phyloP scores from a whole-genome alignment of 768 basidiomycete species.

The Naganishia onofrii region DNA sequence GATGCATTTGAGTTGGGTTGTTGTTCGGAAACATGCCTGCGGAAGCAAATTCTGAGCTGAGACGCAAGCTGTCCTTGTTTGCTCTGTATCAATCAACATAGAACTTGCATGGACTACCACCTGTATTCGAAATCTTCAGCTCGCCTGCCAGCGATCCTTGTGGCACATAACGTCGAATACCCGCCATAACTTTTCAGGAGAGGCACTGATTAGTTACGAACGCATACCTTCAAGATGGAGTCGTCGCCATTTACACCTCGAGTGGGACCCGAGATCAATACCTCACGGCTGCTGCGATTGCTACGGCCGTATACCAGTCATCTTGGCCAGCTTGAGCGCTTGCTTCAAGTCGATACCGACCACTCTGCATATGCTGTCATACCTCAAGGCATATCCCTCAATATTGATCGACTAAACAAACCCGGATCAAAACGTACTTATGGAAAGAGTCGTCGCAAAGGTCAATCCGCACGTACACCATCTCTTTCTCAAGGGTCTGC shows the following conservation, averaged over 20 bases:
- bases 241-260: constrained; percentile 6
- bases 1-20: background rate
- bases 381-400: constrained; percentile 13
- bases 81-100: background rate
- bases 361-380: constrained; percentile 6
- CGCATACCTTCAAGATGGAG: background rate
- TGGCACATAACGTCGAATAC: background rate
- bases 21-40: background rate
- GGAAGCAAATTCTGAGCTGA: background rate
- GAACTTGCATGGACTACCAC: background rate
- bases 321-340: background rate
- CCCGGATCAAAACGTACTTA: constrained; percentile 12
- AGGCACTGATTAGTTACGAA: background rate
- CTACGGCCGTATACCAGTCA: constrained; percentile 22
- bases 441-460: constrained; percentile 4
- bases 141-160: background rate
- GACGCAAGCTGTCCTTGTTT: background rate
- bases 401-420: background rate
- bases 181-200: background rate
- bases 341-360: background rate
- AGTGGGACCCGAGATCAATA: constrained; percentile 19
- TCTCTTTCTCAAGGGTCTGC: background rate
- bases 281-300: constrained; percentile 13
- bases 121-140: background rate
- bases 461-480: background rate